Percentiles rank a stretch among this genome's conserved stretches.
Conservation (phyloP, 164 flowering plant species). For the Malania oleifera region DNA sequence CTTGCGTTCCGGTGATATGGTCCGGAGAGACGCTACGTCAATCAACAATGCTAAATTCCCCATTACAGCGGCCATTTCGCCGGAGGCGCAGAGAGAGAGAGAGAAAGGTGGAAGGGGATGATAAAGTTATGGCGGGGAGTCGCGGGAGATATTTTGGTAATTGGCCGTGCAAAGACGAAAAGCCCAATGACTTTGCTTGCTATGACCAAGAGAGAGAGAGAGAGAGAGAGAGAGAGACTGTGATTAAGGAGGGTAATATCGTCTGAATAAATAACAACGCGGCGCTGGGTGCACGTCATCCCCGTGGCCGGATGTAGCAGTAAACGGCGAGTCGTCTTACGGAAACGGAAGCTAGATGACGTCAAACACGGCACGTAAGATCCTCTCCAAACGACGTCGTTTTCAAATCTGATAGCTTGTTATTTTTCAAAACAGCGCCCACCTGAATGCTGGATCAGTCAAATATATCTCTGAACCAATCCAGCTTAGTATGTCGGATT, state of each 20-base stretch:
- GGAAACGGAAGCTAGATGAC: constrained; percentile 1
- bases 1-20: constrained; percentile 32
- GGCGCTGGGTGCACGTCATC: constrained; percentile 12
- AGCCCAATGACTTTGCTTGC: too few relatives aligned
- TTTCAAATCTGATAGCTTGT: too few relatives aligned
- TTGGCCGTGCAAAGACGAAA: not conserved
- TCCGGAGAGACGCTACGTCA: constrained; percentile 32
- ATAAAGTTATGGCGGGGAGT: not conserved
- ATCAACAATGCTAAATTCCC: constrained; percentile 47
- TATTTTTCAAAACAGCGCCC: too few relatives aligned
- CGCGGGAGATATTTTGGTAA: constrained; percentile 12
- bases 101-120: constrained; percentile 2
- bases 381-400: constrained; percentile 6
- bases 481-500: too few relatives aligned
- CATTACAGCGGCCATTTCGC: constrained; percentile 53
- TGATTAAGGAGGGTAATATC: not conserved
- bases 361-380: constrained; percentile 11
- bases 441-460: too few relatives aligned
- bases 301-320: constrained; percentile 12
- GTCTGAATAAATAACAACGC: constrained; percentile 6
- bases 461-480: too few relatives aligned
- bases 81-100: constrained; percentile 9
- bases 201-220: not conserved
- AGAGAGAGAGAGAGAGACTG: not conserved
- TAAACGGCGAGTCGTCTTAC: not conserved